phyloP scores from a whole-genome alignment of 805 yeast species.

The Candida ponderosae region DNA sequence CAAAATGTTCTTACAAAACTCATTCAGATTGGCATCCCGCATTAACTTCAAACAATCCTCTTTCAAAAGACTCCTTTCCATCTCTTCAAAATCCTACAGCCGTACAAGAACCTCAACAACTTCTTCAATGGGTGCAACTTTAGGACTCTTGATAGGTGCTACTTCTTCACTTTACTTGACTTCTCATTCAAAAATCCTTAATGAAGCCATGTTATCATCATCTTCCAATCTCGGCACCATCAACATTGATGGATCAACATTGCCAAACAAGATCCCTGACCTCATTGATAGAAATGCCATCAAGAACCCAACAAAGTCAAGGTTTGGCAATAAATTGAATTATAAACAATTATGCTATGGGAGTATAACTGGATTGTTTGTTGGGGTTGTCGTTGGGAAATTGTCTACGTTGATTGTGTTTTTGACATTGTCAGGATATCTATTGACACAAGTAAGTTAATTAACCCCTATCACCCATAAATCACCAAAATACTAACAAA shows the following conservation, averaged over 20 bases:
- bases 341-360: slow-evolving; percentile 57
- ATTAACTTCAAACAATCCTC: slow-evolving; percentile 1
- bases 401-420: slow-evolving; percentile 46
- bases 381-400: slow-evolving; percentile 54
- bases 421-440: slow-evolving; percentile 36
- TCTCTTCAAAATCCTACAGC: background rate
- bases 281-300: slow-evolving; percentile 2
- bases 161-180: slow-evolving; percentile 10
- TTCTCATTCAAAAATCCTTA: slow-evolving; percentile 16
- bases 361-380: slow-evolving; percentile 46
- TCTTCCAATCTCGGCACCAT: slow-evolving; percentile 14
- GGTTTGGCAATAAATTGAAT: slow-evolving; percentile 38
- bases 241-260: slow-evolving; percentile 5
- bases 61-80: background rate
- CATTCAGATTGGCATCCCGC: slow-evolving; percentile 10
- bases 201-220: slow-evolving; percentile 14
- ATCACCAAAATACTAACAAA: background rate
- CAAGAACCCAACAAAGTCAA: slow-evolving; percentile 9
- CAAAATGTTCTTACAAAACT: slow-evolving; percentile 10
- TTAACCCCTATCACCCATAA: background rate
- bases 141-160: slow-evolving; percentile 19
- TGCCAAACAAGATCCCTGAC: slow-evolving; percentile 1
- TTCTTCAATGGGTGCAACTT: background rate
- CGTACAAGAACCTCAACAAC: background rate
- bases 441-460: slow-evolving; percentile 19